Percentiles rank a stretch among this genome's conserved stretches.
Conservation (phyloP, 1,139 yeast genomes). For the Suhomyces guaymorum region DNA sequence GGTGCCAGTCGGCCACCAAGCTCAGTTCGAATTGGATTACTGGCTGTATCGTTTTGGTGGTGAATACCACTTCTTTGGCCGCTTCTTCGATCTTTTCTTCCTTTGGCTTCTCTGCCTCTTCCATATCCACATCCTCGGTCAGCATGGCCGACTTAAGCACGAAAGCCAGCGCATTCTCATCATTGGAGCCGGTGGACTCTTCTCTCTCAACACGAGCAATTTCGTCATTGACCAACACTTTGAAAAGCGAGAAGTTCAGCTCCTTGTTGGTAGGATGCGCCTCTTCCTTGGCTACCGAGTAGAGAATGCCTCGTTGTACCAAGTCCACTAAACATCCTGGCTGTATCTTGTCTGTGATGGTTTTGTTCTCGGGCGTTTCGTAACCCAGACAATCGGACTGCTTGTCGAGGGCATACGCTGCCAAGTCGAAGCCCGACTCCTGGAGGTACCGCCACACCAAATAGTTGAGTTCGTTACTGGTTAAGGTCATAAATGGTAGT, state of each 20-base stretch:
- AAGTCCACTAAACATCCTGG: conserved; percentile 79
- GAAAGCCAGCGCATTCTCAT: conserved; percentile 12
- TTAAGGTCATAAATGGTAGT: conserved; percentile 61
- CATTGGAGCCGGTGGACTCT: neutral
- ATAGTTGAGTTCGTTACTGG: conserved; percentile 85
- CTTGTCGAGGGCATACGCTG: conserved; percentile 81
- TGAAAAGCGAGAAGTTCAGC: conserved; percentile 29
- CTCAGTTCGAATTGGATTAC: conserved; percentile 28
- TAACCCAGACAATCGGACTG: conserved; percentile 64
- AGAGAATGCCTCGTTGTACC: conserved; percentile 83
- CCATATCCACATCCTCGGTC: conserved; percentile 20
- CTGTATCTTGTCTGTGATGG: conserved; percentile 48
- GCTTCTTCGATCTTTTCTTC: conserved; percentile 1
- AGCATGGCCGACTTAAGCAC: conserved; percentile 18
- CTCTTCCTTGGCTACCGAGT: conserved; percentile 43
- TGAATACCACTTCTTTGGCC: conserved; percentile 14
- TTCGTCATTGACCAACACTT: conserved; percentile 32
- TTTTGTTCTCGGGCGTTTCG: conserved; percentile 50
- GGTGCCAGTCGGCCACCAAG: conserved; percentile 44
- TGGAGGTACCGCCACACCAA: conserved; percentile 91
- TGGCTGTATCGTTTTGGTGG: conserved; percentile 27
- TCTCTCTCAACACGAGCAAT: conserved; percentile 2
- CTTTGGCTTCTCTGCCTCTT: conserved; percentile 12
- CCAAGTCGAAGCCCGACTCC: conserved; percentile 78
- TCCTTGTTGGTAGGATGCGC: neutral